Evolutionary conservation across 2,329 filamentous ascomycete genomes (phyloP), one percentile per base, ranked within the genome.

Genomic region (Atkinsonella texensis): DNA sequence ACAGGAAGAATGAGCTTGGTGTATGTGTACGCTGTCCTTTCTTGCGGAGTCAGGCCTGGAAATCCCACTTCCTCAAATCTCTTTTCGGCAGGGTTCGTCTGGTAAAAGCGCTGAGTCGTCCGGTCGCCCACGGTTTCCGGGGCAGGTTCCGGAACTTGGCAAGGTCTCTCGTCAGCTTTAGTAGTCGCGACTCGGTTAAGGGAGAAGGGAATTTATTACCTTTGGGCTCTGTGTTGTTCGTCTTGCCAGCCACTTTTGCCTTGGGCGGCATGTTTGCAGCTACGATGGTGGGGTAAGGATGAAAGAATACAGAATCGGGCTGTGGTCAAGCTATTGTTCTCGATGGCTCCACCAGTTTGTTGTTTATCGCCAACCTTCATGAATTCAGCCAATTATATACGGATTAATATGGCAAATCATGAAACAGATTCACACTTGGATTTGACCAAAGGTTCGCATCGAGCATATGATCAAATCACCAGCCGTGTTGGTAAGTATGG

Each of bases 1-100:
- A 70, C 67, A 45, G 68, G 68, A 43, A 66, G 66, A 41, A 77
- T 67, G 52, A 76, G 70, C 56, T 72, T 68, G 17, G 70, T 60
- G 62, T 74, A 71, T 39, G 70, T 60, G 66, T 74, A 79, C 20
- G 69, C 70, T 58, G 73, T 72, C 53, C 69, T 71, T 52, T 81
- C 76, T 50, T 70, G 65, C 2, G 72, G 64, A 10, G 70, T 71
- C 39, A 79, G 68, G 45, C 65, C 68, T 39, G 69, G 60, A 55
- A 75, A 62, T 46, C 73, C 74, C 51, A 65, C 65, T 55, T 73
- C 63, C 54, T 74, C 70, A 56, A 71, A 65, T 33, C 68, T 64
- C 52, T 70, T 65, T 52, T 74, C 68, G 66, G 72, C 62, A 9
- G 76, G 76, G 56, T 76, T 76, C 50, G 74, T 74, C 53, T 69